A percentile compares a stretch with the other conserved stretches of the same genome.
Evolutionary conservation across 495 filamentous ascomycete genomes (phyloP).

Genomic region (Chaetomium fimeti): DNA sequence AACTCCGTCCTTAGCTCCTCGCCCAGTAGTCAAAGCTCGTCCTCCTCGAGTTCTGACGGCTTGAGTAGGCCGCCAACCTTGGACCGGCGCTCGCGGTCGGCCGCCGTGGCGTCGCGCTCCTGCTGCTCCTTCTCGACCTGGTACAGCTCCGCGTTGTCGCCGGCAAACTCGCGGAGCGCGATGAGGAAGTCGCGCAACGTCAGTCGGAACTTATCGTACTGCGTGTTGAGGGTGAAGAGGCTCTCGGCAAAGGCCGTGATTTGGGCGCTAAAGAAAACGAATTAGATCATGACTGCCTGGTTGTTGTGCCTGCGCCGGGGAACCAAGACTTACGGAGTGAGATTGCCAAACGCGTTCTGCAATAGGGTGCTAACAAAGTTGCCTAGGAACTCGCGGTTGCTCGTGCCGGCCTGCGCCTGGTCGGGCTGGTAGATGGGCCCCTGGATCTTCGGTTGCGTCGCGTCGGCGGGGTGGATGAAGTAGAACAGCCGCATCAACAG

Average conservation of each 20-base stretch:
- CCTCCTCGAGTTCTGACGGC: constrained; percentile 90
- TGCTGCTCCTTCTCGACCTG: constrained; percentile 89
- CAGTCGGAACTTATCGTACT: constrained; percentile 27
- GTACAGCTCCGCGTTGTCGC: constrained; percentile 89
- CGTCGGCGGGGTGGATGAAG: constrained; percentile 67
- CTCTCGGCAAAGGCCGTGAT: constrained; percentile 66
- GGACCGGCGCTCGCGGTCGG: constrained; percentile 82
- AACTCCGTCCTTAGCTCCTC: constrained; percentile 64
- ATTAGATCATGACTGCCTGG: constrained; percentile 16
- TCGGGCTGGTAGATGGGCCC: constrained; percentile 83
- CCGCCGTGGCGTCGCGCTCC: constrained; percentile 70
- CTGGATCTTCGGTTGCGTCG: constrained; percentile 73
- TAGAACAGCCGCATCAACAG: constrained; percentile 94
- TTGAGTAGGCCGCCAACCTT: constrained; percentile 91
- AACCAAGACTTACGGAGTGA: constrained; percentile 69
- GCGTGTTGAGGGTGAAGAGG: constrained; percentile 30
- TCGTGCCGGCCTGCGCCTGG: constrained; percentile 76
- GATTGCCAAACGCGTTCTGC: constrained; percentile 87
- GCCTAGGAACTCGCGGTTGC: constrained; percentile 84
- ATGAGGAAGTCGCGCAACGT: constrained; percentile 82
- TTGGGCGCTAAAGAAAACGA: constrained; percentile 66
- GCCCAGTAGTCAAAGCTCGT: constrained; percentile 85
- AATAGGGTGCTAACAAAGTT: constrained; percentile 83
- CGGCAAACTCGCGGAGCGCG: constrained; percentile 92
- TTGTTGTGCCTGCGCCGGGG: too few relatives aligned